These are phyloP conservation scores for Ogataea hybrid DNA, from an alignment of 1,139 yeast species.

Conservation along the genomic window DNA sequence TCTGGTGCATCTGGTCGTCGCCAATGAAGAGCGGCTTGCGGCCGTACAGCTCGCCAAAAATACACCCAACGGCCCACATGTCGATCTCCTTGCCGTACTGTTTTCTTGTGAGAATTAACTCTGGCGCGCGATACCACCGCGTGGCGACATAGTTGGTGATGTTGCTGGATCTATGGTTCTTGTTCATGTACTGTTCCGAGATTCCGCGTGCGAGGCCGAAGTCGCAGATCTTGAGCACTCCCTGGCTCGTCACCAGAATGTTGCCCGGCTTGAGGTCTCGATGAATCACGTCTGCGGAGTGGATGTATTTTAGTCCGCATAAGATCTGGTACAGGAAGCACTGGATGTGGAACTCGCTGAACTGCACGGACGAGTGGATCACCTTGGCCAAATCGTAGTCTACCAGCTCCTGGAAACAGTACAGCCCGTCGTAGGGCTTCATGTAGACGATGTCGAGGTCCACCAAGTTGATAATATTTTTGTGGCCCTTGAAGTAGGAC, in stretches of 20 bases:
- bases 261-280: conserved; percentile 87
- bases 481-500: conserved; percentile 80
- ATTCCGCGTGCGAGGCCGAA: conserved; percentile 87
- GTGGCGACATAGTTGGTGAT: conserved; percentile 93
- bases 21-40: conserved; percentile 74
- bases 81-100: conserved; percentile 63
- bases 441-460: conserved; percentile 69
- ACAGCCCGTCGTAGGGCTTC: conserved; percentile 77
- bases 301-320: conserved; percentile 80
- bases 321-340: conserved; percentile 73
- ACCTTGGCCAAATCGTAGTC: conserved; percentile 79
- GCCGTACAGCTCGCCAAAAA: conserved; percentile 72
- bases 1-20: conserved; percentile 61
- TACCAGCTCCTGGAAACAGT: conserved; percentile 78
- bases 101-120: conserved; percentile 87
- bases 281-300: conserved; percentile 82
- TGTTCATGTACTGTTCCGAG: conserved; percentile 42
- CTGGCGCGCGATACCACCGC: conserved; percentile 96
- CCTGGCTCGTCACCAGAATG: conserved; percentile 68
- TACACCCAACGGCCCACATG: conserved; percentile 82
- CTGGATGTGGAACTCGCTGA: conserved; percentile 82
- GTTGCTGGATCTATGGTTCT: conserved; percentile 32
- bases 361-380: conserved; percentile 70
- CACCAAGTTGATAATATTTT: conserved; percentile 67
- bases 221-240: conserved; percentile 76